Evolutionary conservation across 768 basidiomycete species (phyloP), one percentile per base, ranked within the genome.

Genomic region (Panus rudis): DNA sequence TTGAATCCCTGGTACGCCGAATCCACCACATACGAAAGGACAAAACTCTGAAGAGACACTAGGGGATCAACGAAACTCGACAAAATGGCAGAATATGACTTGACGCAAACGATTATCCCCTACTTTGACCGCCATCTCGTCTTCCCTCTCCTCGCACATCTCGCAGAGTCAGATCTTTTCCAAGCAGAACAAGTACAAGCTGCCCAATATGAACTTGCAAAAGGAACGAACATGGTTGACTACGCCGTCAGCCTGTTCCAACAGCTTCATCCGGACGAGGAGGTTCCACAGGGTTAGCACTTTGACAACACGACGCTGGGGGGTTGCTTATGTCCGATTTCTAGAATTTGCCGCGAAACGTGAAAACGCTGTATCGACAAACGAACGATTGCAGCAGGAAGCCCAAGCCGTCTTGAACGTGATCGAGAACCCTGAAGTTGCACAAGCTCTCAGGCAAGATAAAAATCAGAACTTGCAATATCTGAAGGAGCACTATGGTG

Each of bases 181-280:
- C 74, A 89, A 1, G 70, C 74, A 17, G 74, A 86, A 31, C 80
- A 98, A 53, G 76, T 98, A 45, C 79, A 81, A 45, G 69, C 79
- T 30, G 94, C 96, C 27, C 94, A 97, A 68, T 94, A 96, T 84
- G 92, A 97, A 57, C 82, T 98, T 42, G 89, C 92, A 43, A 94
- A 91, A 61, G 89, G 84, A 49, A 99, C 96, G 35, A 97, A 99
- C 64, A 97, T 98, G 93, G 84, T 94, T 46, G 93, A 94, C 63
- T 99, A 94, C 57, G 83, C 89, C 20, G 77, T 83, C 47, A 75
- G 73, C 51, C 66, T 97, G 54, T 91, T 90, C 56, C 67, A 83
- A 54, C 80, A 89, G 66, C 65, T 92, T 39, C 68, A 91, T 52
- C 83, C 87, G 0, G 81, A 81, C 38, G 64, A 86, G 40, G 70